Base-by-base conservation (phyloP, 306 rosid species). In the Trifolium dubium region DNA sequence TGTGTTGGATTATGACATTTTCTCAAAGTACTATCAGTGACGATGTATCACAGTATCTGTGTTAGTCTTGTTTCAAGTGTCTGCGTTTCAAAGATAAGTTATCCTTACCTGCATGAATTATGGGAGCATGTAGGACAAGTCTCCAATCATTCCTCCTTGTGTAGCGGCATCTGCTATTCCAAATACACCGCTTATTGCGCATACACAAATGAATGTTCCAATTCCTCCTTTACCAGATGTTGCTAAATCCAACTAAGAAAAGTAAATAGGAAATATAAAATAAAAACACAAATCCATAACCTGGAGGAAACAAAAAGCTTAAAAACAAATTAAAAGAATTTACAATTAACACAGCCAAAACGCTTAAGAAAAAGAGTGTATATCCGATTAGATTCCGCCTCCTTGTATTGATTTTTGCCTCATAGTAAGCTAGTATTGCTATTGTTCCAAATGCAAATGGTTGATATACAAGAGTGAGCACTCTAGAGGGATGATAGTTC, bases 71-170 rank as follows among this genome's bases (percentile, higher is more conserved):
- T 37, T 37, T 37, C n/a, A n/a, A n/a, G 40, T 37, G 40, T 37
- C 19, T 5, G 6, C 19, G 56, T 4, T 19, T 4, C n/a, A 44
- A 11, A 1, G 50, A 50, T 15, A 5, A 6, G n/a, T 10, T 69
- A 65, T 28, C 46, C 75, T 58, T 47, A 91, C 98, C 87, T 94
- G 98, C 73, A 91, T 53, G 72, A 94, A 86, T 72, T 87, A 89
- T 5, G 92, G 89, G 9, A 5, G 83, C 98, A 91, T 94, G 84
- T 84, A 91, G 34, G 95, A 91, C 15, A 91, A 85, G 76, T 94
- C 98, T 74, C 98, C 97, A 71, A 94, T 84, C 97, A 89, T 91
- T 82, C 97, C 97, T 4, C 98, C 98, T 80, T 91, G 97, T 0
- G 80, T 85, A 72, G 84, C 86, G 67, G 94, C 98, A 86, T 93